phyloP scores from a whole-genome alignment of 192 early-diverging fungal species.

The Rhizophagus sp. region DNA sequence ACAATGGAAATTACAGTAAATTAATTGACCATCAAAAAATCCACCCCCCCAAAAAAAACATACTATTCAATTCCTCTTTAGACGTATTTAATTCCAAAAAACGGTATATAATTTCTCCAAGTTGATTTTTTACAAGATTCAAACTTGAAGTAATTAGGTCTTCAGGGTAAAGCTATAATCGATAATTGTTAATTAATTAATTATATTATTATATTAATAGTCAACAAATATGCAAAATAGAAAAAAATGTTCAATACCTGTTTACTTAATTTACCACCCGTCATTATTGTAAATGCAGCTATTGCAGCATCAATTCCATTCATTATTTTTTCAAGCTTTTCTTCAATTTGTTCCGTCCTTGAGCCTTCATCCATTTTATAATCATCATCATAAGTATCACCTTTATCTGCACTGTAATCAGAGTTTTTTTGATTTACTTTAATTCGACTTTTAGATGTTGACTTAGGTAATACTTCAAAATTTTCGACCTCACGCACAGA shows the following conservation, averaged over 20 bases:
- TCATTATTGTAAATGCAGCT: conserved; percentile 29
- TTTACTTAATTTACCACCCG: conserved; percentile 31
- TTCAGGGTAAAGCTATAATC: conserved; percentile 29
- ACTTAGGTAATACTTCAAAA: conserved; percentile 15
- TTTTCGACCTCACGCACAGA: conserved; percentile 24
- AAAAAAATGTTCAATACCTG: neutral
- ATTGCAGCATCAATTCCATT: conserved; percentile 29
- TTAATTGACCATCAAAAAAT: too few species aligned
- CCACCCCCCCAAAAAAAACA: neutral
- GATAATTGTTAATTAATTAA: neutral
- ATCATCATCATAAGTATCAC: neutral
- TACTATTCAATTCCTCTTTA: conserved; percentile 22
- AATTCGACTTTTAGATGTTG: neutral
- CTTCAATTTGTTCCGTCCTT: conserved; percentile 12
- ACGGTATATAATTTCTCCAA: conserved; percentile 16
- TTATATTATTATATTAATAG: neutral
- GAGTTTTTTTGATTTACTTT: neutral
- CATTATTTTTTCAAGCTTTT: conserved; percentile 18
- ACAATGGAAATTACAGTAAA: neutral
- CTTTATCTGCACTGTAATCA: neutral
- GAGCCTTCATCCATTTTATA: conserved; percentile 11
- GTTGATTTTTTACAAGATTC: conserved; percentile 31
- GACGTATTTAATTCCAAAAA: conserved; percentile 17
- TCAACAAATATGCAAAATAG: neutral
- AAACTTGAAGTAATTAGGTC: conserved; percentile 28